A percentile compares a stretch with the other conserved stretches of the same genome.
phyloP scores from a whole-genome alignment of 257 asterid species.

The Verbascum thapsus region DNA sequence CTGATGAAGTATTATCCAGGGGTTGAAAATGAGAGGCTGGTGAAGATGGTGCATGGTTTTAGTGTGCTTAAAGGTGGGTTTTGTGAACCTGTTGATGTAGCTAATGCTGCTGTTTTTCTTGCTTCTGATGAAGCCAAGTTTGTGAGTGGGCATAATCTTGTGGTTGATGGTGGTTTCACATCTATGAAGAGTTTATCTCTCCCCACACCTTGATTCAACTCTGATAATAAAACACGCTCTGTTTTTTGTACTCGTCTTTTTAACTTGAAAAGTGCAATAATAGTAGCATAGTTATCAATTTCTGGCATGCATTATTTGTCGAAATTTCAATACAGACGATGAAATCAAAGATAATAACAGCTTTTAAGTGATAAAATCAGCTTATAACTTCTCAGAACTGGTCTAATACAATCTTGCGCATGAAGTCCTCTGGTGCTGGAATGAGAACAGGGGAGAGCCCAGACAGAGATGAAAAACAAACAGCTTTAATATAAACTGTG shows the following conservation, averaged over 20 bases:
- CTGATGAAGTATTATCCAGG: constrained; percentile 50
- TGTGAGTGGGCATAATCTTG: constrained; percentile 59
- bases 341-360: background rate
- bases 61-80: constrained; percentile 45
- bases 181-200: constrained; percentile 39
- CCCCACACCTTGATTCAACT: constrained; percentile 38
- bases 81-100: constrained; percentile 54
- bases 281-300: too few species aligned
- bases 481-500: background rate
- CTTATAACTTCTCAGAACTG: constrained; percentile 32
- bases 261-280: background rate
- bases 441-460: too few species aligned
- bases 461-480: background rate
- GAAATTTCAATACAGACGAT: too few species aligned
- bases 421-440: constrained; percentile 77
- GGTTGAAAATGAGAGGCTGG: constrained; percentile 32
- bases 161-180: constrained; percentile 60
- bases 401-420: constrained; percentile 65
- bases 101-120: constrained; percentile 56
- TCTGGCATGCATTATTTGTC: too few species aligned
- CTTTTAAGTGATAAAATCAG: too few species aligned
- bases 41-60: constrained; percentile 32
- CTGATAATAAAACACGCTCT: background rate
- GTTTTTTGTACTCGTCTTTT: background rate
- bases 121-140: constrained; percentile 60